Evolutionary conservation across 371 early-diverging fungal genomes (phyloP).

Genomic region (Mucor piriformis): DNA sequence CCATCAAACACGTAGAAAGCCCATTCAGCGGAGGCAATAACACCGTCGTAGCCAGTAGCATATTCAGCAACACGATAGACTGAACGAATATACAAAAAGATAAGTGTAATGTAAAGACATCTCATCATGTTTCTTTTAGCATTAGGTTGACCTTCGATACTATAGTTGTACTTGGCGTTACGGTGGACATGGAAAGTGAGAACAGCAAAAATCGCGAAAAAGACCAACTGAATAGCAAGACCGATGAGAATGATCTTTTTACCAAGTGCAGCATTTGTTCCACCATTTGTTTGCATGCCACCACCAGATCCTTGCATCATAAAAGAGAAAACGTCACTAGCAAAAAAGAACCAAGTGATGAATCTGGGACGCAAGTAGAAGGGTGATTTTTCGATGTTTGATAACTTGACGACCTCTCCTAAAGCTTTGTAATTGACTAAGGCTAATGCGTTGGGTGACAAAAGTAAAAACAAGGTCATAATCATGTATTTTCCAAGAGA

Average conservation of each 20-base stretch:
- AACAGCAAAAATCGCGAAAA: conserved; percentile 16
- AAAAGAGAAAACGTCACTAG: conserved; percentile 33
- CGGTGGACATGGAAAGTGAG: conserved; percentile 18
- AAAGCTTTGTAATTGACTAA: conserved; percentile 45
- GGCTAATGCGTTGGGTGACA: conserved; percentile 45
- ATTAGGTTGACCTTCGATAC: conserved; percentile 10
- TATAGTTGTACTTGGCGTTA: conserved; percentile 7
- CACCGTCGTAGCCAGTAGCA: conserved; percentile 10
- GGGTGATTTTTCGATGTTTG: not conserved
- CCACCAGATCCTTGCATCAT: conserved; percentile 23
- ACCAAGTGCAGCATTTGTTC: not conserved
- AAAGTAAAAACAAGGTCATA: conserved; percentile 36
- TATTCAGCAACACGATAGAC: conserved; percentile 26
- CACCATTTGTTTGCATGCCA: conserved; percentile 8
- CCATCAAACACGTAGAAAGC: conserved; percentile 28
- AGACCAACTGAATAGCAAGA: conserved; percentile 18
- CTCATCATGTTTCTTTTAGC: conserved; percentile 9
- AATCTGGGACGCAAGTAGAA: conserved; percentile 44
- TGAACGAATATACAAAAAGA: conserved; percentile 22
- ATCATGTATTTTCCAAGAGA: conserved; percentile 29
- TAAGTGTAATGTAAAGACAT: conserved; percentile 18
- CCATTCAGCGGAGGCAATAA: conserved; percentile 19
- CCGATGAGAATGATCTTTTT: conserved; percentile 11
- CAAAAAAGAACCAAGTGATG: conserved; percentile 49
- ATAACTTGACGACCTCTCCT: conserved; percentile 31